These are phyloP conservation scores for Blastomyces gilchristii DNA, from an alignment of 2,329 filamentous ascomycete species.

Conservation along the genomic window DNA sequence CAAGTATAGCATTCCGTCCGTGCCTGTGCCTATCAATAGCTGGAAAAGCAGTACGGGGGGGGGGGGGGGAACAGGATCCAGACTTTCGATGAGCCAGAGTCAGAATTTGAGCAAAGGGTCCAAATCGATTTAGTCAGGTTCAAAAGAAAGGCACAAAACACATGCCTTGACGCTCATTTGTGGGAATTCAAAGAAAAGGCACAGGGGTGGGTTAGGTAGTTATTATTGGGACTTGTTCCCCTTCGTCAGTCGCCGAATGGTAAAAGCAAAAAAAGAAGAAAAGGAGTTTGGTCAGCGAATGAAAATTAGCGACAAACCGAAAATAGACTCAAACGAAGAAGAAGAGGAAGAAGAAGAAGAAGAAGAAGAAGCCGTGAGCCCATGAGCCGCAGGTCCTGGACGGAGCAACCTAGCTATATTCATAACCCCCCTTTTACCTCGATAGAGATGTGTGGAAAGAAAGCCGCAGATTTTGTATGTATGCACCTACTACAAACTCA, in stretches of 20 bases:
- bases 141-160: background rate
- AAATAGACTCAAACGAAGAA: background rate
- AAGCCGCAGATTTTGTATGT: no score
- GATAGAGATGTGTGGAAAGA: no score
- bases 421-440: no score
- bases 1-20: no score
- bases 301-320: background rate
- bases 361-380: background rate
- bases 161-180: constrained; percentile 1
- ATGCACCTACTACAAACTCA: no score
- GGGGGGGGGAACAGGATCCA: background rate
- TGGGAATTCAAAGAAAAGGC: background rate
- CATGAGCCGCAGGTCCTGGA: background rate
- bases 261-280: background rate
- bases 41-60: background rate
- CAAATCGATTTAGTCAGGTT: background rate
- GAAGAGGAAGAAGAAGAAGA: background rate
- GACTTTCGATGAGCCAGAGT: background rate
- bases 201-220: background rate
- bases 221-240: no score
- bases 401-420: no score
- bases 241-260: no score
- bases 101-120: background rate
- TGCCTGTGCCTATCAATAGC: no score
- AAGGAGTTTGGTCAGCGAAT: background rate